phyloP scores from a whole-genome alignment of 352 stramenopile genomes.

The Pythium myriotylum region DNA sequence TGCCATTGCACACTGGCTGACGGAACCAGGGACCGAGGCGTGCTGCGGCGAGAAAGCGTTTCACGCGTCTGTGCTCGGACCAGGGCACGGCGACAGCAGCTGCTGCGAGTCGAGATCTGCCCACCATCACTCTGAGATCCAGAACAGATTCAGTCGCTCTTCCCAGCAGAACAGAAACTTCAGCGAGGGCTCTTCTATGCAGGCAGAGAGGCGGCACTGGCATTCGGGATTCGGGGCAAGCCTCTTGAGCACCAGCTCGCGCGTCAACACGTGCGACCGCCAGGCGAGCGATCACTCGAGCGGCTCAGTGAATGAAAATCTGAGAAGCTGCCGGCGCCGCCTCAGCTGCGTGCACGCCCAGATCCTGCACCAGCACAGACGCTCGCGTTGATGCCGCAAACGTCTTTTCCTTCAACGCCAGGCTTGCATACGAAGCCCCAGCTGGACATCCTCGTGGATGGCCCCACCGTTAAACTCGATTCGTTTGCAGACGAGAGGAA shows the following conservation, averaged over 20 bases:
- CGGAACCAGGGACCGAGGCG: too few species aligned
- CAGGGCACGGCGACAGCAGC: not conserved
- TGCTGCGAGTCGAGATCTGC: not conserved
- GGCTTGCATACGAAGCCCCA: too few species aligned
- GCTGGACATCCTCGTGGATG: too few species aligned
- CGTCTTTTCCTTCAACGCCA: too few species aligned
- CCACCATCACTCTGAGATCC: constrained; percentile 18
- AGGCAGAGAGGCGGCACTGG: constrained; percentile 8
- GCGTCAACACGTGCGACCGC: not conserved
- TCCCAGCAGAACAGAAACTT: constrained; percentile 20
- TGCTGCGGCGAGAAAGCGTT: too few species aligned
- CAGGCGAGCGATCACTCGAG: not conserved
- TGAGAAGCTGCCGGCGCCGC: constrained; percentile 10
- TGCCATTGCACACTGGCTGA: not conserved
- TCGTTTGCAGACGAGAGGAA: constrained; percentile 7
- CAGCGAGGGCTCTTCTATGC: constrained; percentile 12
- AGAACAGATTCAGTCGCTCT: constrained; percentile 23
- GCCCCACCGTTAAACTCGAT: not conserved
- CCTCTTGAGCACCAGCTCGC: too few species aligned
- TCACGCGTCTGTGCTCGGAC: too few species aligned
- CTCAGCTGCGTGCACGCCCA: too few species aligned
- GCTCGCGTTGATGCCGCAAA: too few species aligned
- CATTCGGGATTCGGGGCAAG: too few species aligned
- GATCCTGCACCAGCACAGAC: too few species aligned
- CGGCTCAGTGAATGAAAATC: constrained; percentile 18